A percentile compares a stretch with the other conserved stretches of the same genome.
phyloP scores from a whole-genome alignment of 108 stramenopile genomes.

The Bacterosira constricta region DNA sequence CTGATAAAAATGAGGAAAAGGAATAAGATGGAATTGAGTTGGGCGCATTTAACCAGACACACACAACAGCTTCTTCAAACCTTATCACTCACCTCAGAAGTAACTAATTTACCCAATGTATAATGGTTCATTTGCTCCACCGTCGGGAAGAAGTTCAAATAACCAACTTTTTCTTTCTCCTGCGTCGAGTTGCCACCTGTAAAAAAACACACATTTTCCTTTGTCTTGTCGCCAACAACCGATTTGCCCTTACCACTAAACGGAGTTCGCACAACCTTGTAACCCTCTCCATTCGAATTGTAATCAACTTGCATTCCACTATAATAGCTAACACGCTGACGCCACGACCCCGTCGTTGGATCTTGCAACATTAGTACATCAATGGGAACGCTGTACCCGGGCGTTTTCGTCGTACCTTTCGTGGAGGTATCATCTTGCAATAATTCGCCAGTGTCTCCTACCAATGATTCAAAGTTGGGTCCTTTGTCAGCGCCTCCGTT shows the following conservation, averaged over 20 bases:
- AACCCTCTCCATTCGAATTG: constrained; percentile 16
- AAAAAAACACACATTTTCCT: not conserved
- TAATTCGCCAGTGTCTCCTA: too few relatives aligned
- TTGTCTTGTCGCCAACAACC: not conserved
- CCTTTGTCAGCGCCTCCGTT: constrained; percentile 1
- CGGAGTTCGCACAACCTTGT: constrained; percentile 1
- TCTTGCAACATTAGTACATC: constrained; percentile 25
- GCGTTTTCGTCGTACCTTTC: not conserved
- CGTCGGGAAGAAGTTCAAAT: constrained; percentile 40
- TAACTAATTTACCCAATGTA: constrained; percentile 16
- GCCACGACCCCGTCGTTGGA: not conserved
- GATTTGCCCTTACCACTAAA: constrained; percentile 2
- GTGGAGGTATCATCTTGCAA: not conserved
- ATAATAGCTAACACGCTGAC: constrained; percentile 27
- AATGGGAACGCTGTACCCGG: constrained; percentile 30
- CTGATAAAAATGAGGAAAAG: not conserved
- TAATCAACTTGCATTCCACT: constrained; percentile 29
- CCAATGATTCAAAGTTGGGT: too few relatives aligned
- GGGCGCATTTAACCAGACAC: too few relatives aligned
- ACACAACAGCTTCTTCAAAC: too few relatives aligned
- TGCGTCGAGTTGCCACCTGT: not conserved
- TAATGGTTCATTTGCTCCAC: constrained; percentile 34
- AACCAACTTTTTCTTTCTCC: not conserved
- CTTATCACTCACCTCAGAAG: constrained; percentile 4
- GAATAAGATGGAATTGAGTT: too few relatives aligned